Evolutionary conservation across 345 rosid species (phyloP), one percentile per base, ranked within the genome.

Genomic region (Dovyalis caffra): DNA sequence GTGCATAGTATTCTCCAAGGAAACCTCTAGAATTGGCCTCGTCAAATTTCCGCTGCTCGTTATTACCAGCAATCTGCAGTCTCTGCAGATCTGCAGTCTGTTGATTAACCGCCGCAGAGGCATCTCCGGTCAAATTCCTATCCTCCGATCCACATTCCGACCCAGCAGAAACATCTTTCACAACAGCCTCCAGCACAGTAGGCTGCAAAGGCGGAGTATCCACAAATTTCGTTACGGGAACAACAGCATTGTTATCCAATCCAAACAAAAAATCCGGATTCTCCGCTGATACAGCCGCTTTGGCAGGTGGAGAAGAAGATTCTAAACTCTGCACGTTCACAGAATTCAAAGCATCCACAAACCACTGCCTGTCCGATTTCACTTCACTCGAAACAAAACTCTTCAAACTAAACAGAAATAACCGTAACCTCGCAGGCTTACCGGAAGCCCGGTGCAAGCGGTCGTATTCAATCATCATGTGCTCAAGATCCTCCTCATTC

Each of bases 281-380:
- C 2, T 43, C 73, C 0, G 73, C 53, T 57, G 82, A 57, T 20
- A 70, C 69, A 2, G 65, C 81, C 56, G 73, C 6, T 6, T 34
- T 34, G 6, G 69, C 32, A 4, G 79, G 74, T 40, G 86, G 81
- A 51, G 83, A 72, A n/a, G 90, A 66, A 2, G 60, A 86, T 1
- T 84, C 90, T 18, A 80, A 76, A 74, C 70, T 76, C 75, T 66
- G 89, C 45, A 86, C 71, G 76, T 83, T 83, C 3, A 79, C 85
- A 31, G 87, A 85, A 80, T 86, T 86, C 62, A 88, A 78, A 10
- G 85, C 91, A 64, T 88, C 88, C 5, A 87, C 85, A 35, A 88
- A 87, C 94, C 89, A 88, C 83, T 84, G 86, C 61, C 86, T 80
- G 53, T 85, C 90, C 15, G 86, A 56, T 32, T 87, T 83, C 33